Conservation (phyloP, 371 early-diverging fungal genomes). For the Mortierella sp. region DNA sequence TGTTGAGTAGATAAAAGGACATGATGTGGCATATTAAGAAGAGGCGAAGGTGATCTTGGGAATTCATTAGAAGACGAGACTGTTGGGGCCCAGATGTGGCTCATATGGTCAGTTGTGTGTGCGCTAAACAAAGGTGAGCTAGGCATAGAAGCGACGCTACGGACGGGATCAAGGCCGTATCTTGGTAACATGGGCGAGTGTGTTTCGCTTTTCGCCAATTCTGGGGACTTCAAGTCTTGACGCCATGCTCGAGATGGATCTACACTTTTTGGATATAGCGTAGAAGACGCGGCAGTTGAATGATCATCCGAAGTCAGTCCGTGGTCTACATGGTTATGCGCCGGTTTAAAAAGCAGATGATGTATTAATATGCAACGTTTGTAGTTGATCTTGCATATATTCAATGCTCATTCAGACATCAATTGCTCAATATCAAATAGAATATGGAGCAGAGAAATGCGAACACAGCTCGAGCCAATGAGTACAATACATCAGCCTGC, state of each 20-base stretch:
- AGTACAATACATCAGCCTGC: not conserved
- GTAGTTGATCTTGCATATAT: not conserved
- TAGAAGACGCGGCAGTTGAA: constrained; percentile 22
- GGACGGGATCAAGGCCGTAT: constrained; percentile 36
- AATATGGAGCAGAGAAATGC: not conserved
- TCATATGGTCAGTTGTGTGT: constrained; percentile 51
- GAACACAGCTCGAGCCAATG: not conserved
- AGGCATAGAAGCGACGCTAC: constrained; percentile 55
- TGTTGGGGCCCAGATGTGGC: constrained; percentile 56
- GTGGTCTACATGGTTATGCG: constrained; percentile 10
- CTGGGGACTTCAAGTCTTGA: constrained; percentile 42
- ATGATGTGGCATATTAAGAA: constrained; percentile 72
- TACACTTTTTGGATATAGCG: constrained; percentile 30
- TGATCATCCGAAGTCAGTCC: constrained; percentile 18
- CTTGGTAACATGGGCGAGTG: constrained; percentile 49
- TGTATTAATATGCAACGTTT: not conserved
- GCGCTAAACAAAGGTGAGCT: constrained; percentile 50
- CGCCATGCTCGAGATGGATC: constrained; percentile 49
- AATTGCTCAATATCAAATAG: constrained; percentile 6
- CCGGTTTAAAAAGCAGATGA: not conserved
- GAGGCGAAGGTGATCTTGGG: constrained; percentile 90
- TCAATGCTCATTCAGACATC: not conserved
- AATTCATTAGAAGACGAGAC: constrained; percentile 68
- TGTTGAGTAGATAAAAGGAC: constrained; percentile 58
- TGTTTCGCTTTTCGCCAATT: constrained; percentile 43